Evolutionary conservation across 768 basidiomycete species (phyloP), one percentile per base, ranked within the genome.

Genomic region (Mycena sanguinolenta): DNA sequence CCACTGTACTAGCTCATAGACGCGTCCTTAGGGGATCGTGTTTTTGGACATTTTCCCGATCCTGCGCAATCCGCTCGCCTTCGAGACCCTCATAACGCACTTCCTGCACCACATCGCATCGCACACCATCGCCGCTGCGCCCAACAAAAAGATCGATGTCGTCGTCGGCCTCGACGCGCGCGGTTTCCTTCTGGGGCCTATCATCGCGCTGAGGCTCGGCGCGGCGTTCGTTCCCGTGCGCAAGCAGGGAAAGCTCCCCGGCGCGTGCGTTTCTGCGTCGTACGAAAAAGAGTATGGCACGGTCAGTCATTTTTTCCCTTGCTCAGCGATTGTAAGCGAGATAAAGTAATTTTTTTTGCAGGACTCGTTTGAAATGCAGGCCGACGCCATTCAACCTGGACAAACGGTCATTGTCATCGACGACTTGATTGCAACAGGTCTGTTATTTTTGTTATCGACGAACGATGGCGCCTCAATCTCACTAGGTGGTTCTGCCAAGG

Each of bases 331-430:
- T n/a, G 14, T 59, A 28, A 53, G n/a, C 16, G 23, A 21, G 42
- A 52, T 5, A 16, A 19, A 42, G n/a, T 38, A 54, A 42, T n/a
- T 25, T 34, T 28, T 59, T 6, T 27, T 17, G n/a, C 67, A 96
- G 95, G 97, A 99, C 77, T 84, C 88, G n/a, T 98, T 99, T 75
- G 96, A 99, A 82, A 96, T 99, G 89, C 98, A 99, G 82, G 86
- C 88, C 23, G 94, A 91, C 61, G 91, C 93, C 13, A 94, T 99
- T 77, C 81, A 88, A 73, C 87, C 91, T 6, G 95, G 96, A 32
- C 92, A 96, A 78, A 92, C 84, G 69, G 95, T 96, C 25, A 79
- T 99, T 54, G 85, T 99, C 52, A 85, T 99, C 30, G 98, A 99
- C 81, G 98, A 99, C 80, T 86, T 99, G 46, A 95, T 99, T 72